A percentile compares a stretch with the other conserved stretches of the same genome.
Conservation (phyloP, 2,329 filamentous ascomycete genomes). For the Parascedosporium putredinis region DNA sequence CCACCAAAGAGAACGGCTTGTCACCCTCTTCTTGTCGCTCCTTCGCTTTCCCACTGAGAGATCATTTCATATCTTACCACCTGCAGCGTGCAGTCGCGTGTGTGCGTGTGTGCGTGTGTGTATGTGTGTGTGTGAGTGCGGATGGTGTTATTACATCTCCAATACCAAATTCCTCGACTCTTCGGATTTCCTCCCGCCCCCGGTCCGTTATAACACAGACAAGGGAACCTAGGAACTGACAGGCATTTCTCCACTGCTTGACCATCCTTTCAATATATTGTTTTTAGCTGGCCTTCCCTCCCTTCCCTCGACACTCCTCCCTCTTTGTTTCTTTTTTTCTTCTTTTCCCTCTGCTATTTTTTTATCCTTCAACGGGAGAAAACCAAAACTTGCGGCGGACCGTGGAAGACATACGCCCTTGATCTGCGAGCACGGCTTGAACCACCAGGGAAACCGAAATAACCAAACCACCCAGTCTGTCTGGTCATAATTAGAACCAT, state of each 20-base stretch:
- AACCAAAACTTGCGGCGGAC: neutral
- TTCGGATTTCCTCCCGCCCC: conserved; percentile 4
- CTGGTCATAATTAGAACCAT: too few relatives aligned
- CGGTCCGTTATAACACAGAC: neutral
- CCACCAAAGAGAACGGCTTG: neutral
- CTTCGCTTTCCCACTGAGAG: neutral
- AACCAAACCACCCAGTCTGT: conserved; percentile 2
- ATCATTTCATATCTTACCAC: conserved; percentile 3
- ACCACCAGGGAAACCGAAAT: neutral
- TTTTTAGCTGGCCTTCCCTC: conserved; percentile 1
- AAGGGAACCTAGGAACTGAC: conserved; percentile 4
- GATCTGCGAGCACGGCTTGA: neutral
- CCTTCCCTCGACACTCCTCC: neutral
- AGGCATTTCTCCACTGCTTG: conserved; percentile 1
- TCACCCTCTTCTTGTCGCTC: neutral
- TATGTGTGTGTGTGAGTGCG: too few relatives aligned
- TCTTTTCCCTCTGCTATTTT: neutral
- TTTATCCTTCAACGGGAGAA: too few relatives aligned
- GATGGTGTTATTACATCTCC: neutral
- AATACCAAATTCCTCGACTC: conserved; percentile 4
- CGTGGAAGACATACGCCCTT: neutral
- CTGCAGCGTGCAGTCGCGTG: neutral
- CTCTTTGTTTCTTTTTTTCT: neutral
- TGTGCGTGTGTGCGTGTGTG: neutral
- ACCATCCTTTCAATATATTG: conserved; percentile 6